Percentiles rank a stretch among this genome's conserved stretches.
phyloP scores from a whole-genome alignment of 768 basidiomycete species.

The Suillus placidus region DNA sequence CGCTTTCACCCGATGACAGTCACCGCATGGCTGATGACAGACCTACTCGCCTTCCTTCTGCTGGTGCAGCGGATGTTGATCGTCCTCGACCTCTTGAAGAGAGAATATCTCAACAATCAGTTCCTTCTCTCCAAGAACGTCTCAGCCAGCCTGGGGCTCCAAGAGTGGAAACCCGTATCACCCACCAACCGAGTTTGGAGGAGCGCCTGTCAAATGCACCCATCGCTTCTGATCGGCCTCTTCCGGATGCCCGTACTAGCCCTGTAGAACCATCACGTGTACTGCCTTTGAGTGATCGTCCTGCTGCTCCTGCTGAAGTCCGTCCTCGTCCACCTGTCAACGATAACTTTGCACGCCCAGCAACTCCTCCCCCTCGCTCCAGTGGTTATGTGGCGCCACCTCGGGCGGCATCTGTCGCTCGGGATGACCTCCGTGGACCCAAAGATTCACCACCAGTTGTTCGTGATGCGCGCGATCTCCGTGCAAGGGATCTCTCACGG shows the following conservation, averaged over 20 bases:
- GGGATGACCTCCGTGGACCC: conserved; percentile 37
- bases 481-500: conserved; percentile 38
- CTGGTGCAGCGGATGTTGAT: conserved; percentile 28
- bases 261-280: conserved; percentile 15
- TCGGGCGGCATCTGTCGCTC: conserved; percentile 31
- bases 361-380: conserved; percentile 17
- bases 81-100: conserved; percentile 41
- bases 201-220: conserved; percentile 43
- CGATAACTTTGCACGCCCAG: conserved; percentile 21
- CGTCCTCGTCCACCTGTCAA: conserved; percentile 18
- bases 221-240: conserved; percentile 24
- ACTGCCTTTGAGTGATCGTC: conserved; percentile 15
- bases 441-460: conserved; percentile 25
- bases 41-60: conserved; percentile 17
- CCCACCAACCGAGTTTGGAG: conserved; percentile 41
- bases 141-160: conserved; percentile 35
- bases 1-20: conserved; percentile 17
- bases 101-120: conserved; percentile 37
- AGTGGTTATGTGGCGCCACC: conserved; percentile 18
- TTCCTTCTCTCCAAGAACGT: conserved; percentile 42
- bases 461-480: conserved; percentile 33
- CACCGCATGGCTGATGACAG: conserved; percentile 21
- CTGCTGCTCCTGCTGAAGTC: conserved; percentile 19
- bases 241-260: conserved; percentile 22
- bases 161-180: conserved; percentile 22